Evolutionary conservation across 1,284 basidiomycete genomes (phyloP).

Genomic region (Trichosporon asahii): DNA sequence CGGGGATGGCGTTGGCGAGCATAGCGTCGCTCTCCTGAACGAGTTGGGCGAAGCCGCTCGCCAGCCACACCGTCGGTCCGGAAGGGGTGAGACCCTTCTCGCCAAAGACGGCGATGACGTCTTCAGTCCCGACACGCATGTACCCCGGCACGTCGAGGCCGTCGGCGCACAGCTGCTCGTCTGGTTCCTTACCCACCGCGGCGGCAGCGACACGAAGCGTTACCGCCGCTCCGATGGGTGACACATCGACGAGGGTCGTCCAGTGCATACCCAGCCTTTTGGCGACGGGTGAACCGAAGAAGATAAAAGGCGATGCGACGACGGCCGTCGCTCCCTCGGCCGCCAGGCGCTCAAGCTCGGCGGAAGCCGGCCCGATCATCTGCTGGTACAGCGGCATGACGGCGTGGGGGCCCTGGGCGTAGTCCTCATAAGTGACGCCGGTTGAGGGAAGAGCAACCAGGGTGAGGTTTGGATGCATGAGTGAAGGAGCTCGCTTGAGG

Average conservation of each 20-base stretch:
- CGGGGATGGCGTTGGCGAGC: neutral
- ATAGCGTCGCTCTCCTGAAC: neutral
- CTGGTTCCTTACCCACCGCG: neutral
- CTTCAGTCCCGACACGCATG: neutral
- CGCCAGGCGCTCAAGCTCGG: neutral
- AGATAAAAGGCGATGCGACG: neutral
- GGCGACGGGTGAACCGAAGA: neutral
- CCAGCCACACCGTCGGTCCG: neutral
- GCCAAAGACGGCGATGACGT: neutral
- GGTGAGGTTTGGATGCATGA: neutral
- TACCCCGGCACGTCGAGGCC: neutral
- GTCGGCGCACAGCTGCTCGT: neutral
- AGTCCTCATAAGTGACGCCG: neutral
- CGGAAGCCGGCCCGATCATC: neutral
- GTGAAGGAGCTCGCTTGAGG: neutral
- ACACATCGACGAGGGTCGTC: constrained; percentile 1
- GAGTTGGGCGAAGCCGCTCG: neutral
- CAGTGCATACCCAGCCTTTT: neutral
- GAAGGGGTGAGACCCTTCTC: neutral
- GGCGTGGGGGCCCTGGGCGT: neutral
- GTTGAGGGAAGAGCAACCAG: neutral
- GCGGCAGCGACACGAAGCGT: neutral
- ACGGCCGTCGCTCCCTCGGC: neutral
- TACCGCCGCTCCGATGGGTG: neutral
- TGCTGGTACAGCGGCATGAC: constrained; percentile 5